Conservation (phyloP, 2,329 filamentous ascomycete species). For the Hypomyces rosellus region DNA sequence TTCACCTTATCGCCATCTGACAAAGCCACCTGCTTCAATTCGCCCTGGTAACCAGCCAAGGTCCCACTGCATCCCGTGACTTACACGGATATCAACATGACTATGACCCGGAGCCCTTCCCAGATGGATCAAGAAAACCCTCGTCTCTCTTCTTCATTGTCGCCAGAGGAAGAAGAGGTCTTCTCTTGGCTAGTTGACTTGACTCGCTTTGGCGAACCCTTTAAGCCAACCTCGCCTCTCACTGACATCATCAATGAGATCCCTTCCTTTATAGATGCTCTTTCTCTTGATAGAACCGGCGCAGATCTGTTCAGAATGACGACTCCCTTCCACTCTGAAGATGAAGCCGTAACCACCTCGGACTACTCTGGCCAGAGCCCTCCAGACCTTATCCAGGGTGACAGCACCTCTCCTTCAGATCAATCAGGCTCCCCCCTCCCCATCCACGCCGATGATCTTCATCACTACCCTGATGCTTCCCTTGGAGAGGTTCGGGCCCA, state of each 20-base stretch:
- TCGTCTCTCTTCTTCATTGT: slow-evolving; percentile 28
- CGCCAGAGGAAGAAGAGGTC: slow-evolving; percentile 30
- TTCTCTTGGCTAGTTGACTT: slow-evolving; percentile 33
- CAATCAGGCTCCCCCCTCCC: slow-evolving; percentile 30
- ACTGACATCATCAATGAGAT: slow-evolving; percentile 31
- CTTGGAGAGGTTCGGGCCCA: slow-evolving; percentile 30
- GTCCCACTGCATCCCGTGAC: slow-evolving; percentile 38
- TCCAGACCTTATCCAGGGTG: slow-evolving; percentile 32
- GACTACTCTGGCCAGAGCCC: slow-evolving; percentile 33
- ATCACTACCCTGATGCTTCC: slow-evolving; percentile 24
- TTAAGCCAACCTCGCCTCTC: slow-evolving; percentile 19
- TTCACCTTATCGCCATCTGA: slow-evolving; percentile 34
- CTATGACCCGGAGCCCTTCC: slow-evolving; percentile 28
- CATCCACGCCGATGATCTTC: slow-evolving; percentile 25
- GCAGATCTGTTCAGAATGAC: slow-evolving; percentile 28
- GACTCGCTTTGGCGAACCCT: slow-evolving; percentile 26
- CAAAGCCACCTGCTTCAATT: slow-evolving; percentile 31
- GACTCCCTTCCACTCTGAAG: slow-evolving; percentile 26
- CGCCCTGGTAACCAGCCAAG: slow-evolving; percentile 30
- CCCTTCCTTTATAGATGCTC: slow-evolving; percentile 26
- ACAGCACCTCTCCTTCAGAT: slow-evolving; percentile 35
- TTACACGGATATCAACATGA: slow-evolving; percentile 36
- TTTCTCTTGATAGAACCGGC: slow-evolving; percentile 26
- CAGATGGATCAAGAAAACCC: slow-evolving; percentile 31
- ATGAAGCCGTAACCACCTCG: slow-evolving; percentile 26